phyloP scores from a whole-genome alignment of 1,284 basidiomycete genomes.

The Heterobasidion parviporum region DNA sequence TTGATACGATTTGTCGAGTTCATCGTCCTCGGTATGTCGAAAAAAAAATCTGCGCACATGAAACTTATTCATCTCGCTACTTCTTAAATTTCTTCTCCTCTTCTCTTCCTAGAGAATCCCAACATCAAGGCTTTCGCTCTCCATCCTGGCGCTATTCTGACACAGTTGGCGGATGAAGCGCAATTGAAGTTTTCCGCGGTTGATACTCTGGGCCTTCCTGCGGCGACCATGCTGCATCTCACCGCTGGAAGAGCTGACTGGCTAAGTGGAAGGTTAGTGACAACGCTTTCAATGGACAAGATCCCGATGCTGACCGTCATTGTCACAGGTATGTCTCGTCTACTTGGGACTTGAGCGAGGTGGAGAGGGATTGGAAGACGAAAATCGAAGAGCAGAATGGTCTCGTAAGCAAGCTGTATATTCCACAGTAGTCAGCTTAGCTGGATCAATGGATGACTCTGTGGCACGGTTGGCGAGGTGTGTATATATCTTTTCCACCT shows the following conservation, averaged over 20 bases:
- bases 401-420: slow-evolving; percentile 2
- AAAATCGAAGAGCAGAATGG: slow-evolving; percentile 2
- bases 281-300: background rate
- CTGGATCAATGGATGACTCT: no score
- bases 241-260: slow-evolving; percentile 7
- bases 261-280: slow-evolving; percentile 6
- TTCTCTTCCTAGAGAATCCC: slow-evolving; percentile 1
- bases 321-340: background rate
- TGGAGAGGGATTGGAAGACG: slow-evolving; percentile 5
- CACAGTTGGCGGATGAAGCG: background rate
- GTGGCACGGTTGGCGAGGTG: no score
- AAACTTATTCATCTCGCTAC: no score
- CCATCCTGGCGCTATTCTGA: slow-evolving; percentile 9
- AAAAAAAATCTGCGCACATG: background rate
- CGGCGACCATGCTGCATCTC: slow-evolving; percentile 5
- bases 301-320: no score
- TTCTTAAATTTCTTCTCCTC: background rate
- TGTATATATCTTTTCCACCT: no score
- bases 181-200: background rate
- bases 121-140: slow-evolving; percentile 6
- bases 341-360: slow-evolving; percentile 9
- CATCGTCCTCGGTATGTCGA: slow-evolving; percentile 6
- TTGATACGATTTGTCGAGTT: slow-evolving; percentile 9
- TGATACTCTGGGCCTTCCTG: slow-evolving; percentile 1
- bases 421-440: background rate